A percentile compares a stretch with the other conserved stretches of the same genome.
Conservation (phyloP, 441 rosid genomes). For the Corymbia citriodora region DNA sequence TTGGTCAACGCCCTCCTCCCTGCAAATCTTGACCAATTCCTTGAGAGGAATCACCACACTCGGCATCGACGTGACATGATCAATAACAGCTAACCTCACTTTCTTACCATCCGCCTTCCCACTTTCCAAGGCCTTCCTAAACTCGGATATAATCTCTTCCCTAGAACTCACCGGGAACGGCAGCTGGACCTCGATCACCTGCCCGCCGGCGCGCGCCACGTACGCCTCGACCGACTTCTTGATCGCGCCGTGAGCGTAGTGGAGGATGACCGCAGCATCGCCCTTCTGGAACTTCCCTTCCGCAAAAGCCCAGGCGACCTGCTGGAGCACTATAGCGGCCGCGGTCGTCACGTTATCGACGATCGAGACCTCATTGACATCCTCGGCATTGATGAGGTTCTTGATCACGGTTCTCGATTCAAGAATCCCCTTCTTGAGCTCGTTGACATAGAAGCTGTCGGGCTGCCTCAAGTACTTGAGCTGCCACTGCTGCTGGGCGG, state of each 20-base stretch:
- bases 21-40: slow-evolving; percentile 66
- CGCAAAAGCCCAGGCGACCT: slow-evolving; percentile 60
- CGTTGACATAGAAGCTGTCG: slow-evolving; percentile 61
- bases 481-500: slow-evolving; percentile 62
- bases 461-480: slow-evolving; percentile 65
- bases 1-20: slow-evolving; percentile 76
- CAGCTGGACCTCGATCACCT: slow-evolving; percentile 68
- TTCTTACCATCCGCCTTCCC: slow-evolving; percentile 57
- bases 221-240: slow-evolving; percentile 89
- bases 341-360: slow-evolving; percentile 96
- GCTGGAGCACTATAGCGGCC: slow-evolving; percentile 71
- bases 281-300: slow-evolving; percentile 58
- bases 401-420: slow-evolving; percentile 45
- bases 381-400: slow-evolving; percentile 61
- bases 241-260: slow-evolving; percentile 80
- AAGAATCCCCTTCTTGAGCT: slow-evolving; percentile 45
- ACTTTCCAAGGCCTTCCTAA: slow-evolving; percentile 45
- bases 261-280: slow-evolving; percentile 80
- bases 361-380: slow-evolving; percentile 64
- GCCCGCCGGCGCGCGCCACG: slow-evolving; percentile 73
- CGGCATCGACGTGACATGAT: slow-evolving; percentile 95
- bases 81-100: slow-evolving; percentile 83
- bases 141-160: slow-evolving; percentile 55
- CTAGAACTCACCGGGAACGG: slow-evolving; percentile 69
- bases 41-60: slow-evolving; percentile 73